Evolutionary conservation across 768 basidiomycete species (phyloP).

Genomic region (Tricholoma flavovirens): DNA sequence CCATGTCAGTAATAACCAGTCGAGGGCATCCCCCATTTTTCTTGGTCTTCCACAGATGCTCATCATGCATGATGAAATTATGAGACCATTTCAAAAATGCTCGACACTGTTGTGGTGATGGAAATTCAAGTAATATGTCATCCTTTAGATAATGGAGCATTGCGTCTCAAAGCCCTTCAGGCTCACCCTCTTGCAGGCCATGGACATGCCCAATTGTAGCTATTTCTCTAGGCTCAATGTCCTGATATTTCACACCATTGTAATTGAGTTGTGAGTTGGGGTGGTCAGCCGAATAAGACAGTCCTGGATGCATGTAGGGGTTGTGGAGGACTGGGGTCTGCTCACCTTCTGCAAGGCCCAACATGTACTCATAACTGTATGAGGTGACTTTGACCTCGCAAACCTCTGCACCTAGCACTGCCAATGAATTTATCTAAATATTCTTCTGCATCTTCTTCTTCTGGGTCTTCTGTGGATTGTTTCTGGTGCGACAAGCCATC

Average conservation of each 20-base stretch:
- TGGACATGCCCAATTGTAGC: background rate
- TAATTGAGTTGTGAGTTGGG: too few relatives aligned
- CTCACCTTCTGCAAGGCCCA: slow-evolving; percentile 7
- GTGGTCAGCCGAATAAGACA: too few relatives aligned
- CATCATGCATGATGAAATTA: slow-evolving; percentile 16
- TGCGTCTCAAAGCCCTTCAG: slow-evolving; percentile 7
- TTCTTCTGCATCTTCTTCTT: slow-evolving; percentile 23
- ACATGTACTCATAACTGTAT: slow-evolving; percentile 8
- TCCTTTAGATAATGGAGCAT: slow-evolving; percentile 3
- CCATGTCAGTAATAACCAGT: slow-evolving; percentile 21
- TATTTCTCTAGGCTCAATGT: background rate
- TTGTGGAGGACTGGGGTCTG: background rate
- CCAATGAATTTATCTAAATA: too few relatives aligned
- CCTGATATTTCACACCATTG: too few relatives aligned
- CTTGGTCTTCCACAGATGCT: slow-evolving; percentile 13
- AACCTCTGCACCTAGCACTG: slow-evolving; percentile 14
- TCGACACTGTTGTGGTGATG: background rate
- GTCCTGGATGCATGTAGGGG: background rate
- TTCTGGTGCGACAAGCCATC: slow-evolving; percentile 29
- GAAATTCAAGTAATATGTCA: background rate
- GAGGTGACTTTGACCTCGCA: slow-evolving; percentile 21
- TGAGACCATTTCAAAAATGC: background rate
- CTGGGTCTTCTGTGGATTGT: slow-evolving; percentile 4
- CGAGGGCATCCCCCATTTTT: slow-evolving; percentile 14
- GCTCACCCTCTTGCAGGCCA: slow-evolving; percentile 9